phyloP scores from a whole-genome alignment of 148 eudicot species.

The Vaccinium corymbosum region DNA sequence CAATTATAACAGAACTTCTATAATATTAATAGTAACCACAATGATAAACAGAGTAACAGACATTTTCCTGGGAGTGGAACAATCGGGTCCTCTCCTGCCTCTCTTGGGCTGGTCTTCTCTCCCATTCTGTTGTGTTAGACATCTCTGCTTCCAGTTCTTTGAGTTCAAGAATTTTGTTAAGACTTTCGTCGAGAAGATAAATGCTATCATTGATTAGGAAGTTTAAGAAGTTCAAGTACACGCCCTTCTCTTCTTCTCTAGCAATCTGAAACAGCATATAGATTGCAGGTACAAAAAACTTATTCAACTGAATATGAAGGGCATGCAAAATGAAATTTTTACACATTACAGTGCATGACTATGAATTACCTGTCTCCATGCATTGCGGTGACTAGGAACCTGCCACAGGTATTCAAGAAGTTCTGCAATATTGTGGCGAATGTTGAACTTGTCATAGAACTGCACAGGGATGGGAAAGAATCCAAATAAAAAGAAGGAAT shows the following conservation, averaged over 20 bases:
- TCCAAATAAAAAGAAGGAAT: not conserved
- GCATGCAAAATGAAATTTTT: not conserved
- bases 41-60: conserved; percentile 23
- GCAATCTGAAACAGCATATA: conserved; percentile 59
- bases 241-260: conserved; percentile 94
- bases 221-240: conserved; percentile 91
- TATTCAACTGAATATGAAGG: conserved; percentile 14
- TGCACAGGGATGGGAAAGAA: conserved; percentile 29
- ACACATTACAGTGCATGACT: conserved; percentile 8
- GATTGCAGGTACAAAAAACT: conserved; percentile 11
- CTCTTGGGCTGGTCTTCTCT: conserved; percentile 85
- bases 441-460: conserved; percentile 98
- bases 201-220: conserved; percentile 92
- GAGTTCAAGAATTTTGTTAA: conserved; percentile 92
- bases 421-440: conserved; percentile 95
- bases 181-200: conserved; percentile 93
- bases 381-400: conserved; percentile 95
- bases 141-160: conserved; percentile 97
- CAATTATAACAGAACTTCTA: not conserved
- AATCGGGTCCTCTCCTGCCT: conserved; percentile 96
- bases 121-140: conserved; percentile 96
- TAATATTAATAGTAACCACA: conserved; percentile 8
- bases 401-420: conserved; percentile 97
- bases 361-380: conserved; percentile 73
- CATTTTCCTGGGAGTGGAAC: conserved; percentile 94